Base-by-base conservation (phyloP, 768 basidiomycete species). In the Boletus bicolor region DNA sequence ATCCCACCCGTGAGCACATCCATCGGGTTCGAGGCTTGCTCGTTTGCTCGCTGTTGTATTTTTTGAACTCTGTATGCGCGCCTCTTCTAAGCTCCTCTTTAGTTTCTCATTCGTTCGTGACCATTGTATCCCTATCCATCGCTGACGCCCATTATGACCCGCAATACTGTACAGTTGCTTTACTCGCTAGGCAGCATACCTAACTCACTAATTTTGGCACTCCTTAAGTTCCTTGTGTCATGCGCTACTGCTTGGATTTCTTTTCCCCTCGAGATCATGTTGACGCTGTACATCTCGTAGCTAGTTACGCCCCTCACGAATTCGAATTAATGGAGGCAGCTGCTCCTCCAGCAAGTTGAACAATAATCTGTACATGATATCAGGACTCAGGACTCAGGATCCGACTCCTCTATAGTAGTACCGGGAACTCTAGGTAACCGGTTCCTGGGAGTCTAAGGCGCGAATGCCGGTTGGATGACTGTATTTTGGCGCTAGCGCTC, bases 41-140 rank as follows among this genome's bases (percentile, higher is more conserved):
- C 32, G 36, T 38, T 19, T 38, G 21, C 24, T 57, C 32, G 36
- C 41, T 35, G 47, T 53, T 61, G 49, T 61, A 59, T 48, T 55
- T 60, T 49, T 53, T 54, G 44, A 49, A 51, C 44, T 9, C 41
- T 49, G 42, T 64, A 58, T 68, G 66, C 59, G 28, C n/a, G 2
- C 60, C 37, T 34, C 17, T 54, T 41, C 28, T 41, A 34, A 39
- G 26, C 24, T 28, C 19, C 30, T 52, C 53, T 35, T 52, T 47
- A 36, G 44, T 58, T 60, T 44, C 39, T 36, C 48, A 35, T 36
- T 24, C 47, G 43, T 38, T 49, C 55, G 44, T 51, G 54, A 60
- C 39, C 55, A 59, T 28, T 58, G 72, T 73, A 71, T 73, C 68
- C 65, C 58, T 73, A 73, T 54, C 52, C 57, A 58, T 50, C 49